A percentile compares a stretch with the other conserved stretches of the same genome.
These are phyloP conservation scores for Harrya chromipes DNA, from an alignment of 768 basidiomycete genomes.

Conservation along the genomic window DNA sequence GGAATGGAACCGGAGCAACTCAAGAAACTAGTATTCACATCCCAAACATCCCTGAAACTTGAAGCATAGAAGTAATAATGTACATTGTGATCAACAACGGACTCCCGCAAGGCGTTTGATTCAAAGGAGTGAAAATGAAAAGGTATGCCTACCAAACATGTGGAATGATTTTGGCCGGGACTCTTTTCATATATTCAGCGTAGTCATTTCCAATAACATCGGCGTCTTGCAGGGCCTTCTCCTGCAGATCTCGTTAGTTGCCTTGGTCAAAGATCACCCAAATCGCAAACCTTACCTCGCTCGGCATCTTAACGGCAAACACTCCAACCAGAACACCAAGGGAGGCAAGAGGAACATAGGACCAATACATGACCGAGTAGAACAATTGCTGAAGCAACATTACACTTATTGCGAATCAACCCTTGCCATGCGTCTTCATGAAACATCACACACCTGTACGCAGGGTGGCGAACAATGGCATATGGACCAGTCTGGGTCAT, in stretches of 20 bases:
- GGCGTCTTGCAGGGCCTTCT: slow-evolving; percentile 27
- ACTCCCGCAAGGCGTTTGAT: not conserved
- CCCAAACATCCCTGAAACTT: slow-evolving; percentile 25
- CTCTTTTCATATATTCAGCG: slow-evolving; percentile 28
- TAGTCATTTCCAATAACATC: slow-evolving; percentile 25
- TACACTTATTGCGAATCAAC: slow-evolving; percentile 10
- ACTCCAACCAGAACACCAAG: slow-evolving; percentile 21
- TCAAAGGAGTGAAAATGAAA: not conserved
- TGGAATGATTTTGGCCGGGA: slow-evolving; percentile 31
- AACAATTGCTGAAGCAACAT: slow-evolving; percentile 25
- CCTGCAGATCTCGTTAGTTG: slow-evolving; percentile 18
- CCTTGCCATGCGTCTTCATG: not conserved
- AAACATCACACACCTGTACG: slow-evolving; percentile 28
- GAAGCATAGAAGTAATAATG: slow-evolving; percentile 5
- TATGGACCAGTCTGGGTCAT: slow-evolving; percentile 34
- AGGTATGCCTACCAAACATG: slow-evolving; percentile 24
- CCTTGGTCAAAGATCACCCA: not conserved
- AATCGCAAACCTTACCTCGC: slow-evolving; percentile 26
- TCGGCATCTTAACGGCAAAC: slow-evolving; percentile 33
- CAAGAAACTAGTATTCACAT: slow-evolving; percentile 36
- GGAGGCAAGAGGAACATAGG: slow-evolving; percentile 33
- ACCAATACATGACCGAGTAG: slow-evolving; percentile 32
- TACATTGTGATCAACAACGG: slow-evolving; percentile 5
- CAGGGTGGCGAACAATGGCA: slow-evolving; percentile 36
- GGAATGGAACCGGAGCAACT: slow-evolving; percentile 41